A percentile compares a stretch with the other conserved stretches of the same genome.
These are phyloP conservation scores for Arthrobotrys sinensis DNA, from an alignment of 2,329 filamentous ascomycete genomes.

Conservation along the genomic window DNA sequence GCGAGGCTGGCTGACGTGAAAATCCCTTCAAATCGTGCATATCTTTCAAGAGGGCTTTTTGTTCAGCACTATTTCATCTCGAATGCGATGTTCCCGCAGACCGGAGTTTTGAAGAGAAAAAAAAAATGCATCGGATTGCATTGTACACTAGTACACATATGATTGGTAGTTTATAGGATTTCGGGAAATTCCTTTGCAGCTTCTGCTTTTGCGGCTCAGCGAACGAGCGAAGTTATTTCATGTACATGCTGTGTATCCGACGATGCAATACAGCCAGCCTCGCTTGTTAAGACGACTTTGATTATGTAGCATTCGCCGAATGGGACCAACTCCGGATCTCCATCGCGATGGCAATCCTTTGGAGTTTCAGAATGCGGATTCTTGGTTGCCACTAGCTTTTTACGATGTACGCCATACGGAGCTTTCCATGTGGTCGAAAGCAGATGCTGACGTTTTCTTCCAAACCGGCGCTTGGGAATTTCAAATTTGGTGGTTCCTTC, in stretches of 20 bases:
- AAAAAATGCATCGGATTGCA: neutral
- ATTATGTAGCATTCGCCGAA: slow-evolving; percentile 34
- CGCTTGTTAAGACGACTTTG: neutral
- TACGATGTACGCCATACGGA: slow-evolving; percentile 6
- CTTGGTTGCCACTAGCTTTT: neutral
- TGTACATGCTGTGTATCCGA: neutral
- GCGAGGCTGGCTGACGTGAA: slow-evolving; percentile 22
- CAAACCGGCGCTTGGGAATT: slow-evolving; percentile 28
- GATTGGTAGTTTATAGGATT: slow-evolving; percentile 4
- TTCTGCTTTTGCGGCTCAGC: neutral
- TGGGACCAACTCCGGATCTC: neutral
- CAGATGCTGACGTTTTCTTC: slow-evolving; percentile 18
- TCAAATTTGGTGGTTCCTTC: slow-evolving; percentile 27
- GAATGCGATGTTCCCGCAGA: neutral
- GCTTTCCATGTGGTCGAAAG: slow-evolving; percentile 19
- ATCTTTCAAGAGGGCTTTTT: neutral
- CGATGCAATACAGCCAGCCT: slow-evolving; percentile 17
- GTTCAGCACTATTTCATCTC: neutral
- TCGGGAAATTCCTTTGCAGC: slow-evolving; percentile 20
- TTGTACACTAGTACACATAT: neutral
- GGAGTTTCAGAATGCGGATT: slow-evolving; percentile 27
- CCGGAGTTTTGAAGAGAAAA: neutral
- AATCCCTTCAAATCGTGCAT: slow-evolving; percentile 8
- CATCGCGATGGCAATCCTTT: slow-evolving; percentile 48
- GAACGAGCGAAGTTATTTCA: neutral